These are phyloP conservation scores for Daedaleopsis sinensis DNA, from an alignment of 768 basidiomycete species.

Conservation along the genomic window DNA sequence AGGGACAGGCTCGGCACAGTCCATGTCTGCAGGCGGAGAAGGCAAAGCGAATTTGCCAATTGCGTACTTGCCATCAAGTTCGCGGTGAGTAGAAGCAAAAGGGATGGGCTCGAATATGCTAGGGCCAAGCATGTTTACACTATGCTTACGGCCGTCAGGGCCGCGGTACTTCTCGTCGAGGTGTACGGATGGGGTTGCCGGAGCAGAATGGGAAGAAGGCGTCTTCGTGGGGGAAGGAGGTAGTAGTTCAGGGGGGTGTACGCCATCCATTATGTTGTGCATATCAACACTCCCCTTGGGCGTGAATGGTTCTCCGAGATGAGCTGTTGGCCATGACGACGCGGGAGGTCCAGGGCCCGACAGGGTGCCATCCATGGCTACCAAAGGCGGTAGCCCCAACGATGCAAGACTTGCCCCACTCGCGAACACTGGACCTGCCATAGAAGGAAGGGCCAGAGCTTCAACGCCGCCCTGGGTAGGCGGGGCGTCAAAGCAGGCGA, in stretches of 20 bases:
- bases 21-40: constrained; percentile 57
- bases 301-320: constrained; percentile 25
- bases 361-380: constrained; percentile 31
- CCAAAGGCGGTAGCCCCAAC: constrained; percentile 37
- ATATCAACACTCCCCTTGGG: constrained; percentile 15
- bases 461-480: constrained; percentile 31
- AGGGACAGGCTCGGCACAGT: constrained; percentile 21
- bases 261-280: constrained; percentile 5
- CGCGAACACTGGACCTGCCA: background rate
- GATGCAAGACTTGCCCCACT: constrained; percentile 38
- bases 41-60: constrained; percentile 74
- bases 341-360: constrained; percentile 34
- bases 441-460: constrained; percentile 19
- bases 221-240: constrained; percentile 57
- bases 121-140: constrained; percentile 24
- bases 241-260: constrained; percentile 42
- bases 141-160: constrained; percentile 28
- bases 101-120: constrained; percentile 71
- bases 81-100: constrained; percentile 64
- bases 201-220: constrained; percentile 48
- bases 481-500: constrained; percentile 81
- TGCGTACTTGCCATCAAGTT: constrained; percentile 74
- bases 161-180: constrained; percentile 35
- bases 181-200: constrained; percentile 57
- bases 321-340: constrained; percentile 21